These are phyloP conservation scores for Kwoniella bestiolae DNA, from an alignment of 768 basidiomycete genomes.

Conservation along the genomic window DNA sequence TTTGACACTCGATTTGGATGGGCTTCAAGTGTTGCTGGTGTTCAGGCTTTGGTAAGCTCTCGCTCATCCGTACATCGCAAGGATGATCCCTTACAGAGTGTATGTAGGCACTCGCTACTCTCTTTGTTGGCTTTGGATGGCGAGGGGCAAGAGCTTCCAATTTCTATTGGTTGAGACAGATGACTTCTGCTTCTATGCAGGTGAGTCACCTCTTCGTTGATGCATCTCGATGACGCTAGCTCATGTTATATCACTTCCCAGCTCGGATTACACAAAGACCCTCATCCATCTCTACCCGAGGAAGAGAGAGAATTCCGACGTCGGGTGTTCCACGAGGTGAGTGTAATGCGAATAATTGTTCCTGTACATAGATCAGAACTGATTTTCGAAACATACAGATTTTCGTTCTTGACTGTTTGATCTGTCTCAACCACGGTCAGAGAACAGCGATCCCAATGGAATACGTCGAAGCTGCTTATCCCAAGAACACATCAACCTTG, in stretches of 20 bases:
- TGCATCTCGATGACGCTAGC: slow-evolving; percentile 6
- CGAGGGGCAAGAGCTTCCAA: slow-evolving; percentile 45
- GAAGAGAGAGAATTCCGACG: slow-evolving; percentile 46
- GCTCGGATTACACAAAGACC: slow-evolving; percentile 51
- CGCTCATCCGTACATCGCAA: too few species aligned
- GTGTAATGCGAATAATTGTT: not conserved
- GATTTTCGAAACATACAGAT: slow-evolving; percentile 10
- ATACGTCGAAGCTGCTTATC: slow-evolving; percentile 41
- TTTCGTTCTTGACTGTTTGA: slow-evolving; percentile 45
- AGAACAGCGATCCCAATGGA: slow-evolving; percentile 39
- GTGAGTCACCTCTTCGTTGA: slow-evolving; percentile 8
- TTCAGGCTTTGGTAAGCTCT: slow-evolving; percentile 44
- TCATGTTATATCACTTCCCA: not conserved
- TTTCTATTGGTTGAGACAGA: slow-evolving; percentile 49
- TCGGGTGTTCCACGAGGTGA: slow-evolving; percentile 45
- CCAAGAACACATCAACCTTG: slow-evolving; percentile 22
- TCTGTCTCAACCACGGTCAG: slow-evolving; percentile 51
- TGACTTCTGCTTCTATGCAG: slow-evolving; percentile 41
- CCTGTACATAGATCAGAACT: not conserved
- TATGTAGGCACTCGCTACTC: slow-evolving; percentile 27
- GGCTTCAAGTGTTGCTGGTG: slow-evolving; percentile 46
- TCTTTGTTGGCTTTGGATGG: slow-evolving; percentile 53
- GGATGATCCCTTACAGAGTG: not conserved
- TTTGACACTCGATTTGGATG: slow-evolving; percentile 52
- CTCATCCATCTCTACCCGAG: slow-evolving; percentile 41